Percentiles rank a stretch among this genome's conserved stretches.
Evolutionary conservation across 2,329 filamentous ascomycete genomes (phyloP).

Genomic region (Cadophora sp.): DNA sequence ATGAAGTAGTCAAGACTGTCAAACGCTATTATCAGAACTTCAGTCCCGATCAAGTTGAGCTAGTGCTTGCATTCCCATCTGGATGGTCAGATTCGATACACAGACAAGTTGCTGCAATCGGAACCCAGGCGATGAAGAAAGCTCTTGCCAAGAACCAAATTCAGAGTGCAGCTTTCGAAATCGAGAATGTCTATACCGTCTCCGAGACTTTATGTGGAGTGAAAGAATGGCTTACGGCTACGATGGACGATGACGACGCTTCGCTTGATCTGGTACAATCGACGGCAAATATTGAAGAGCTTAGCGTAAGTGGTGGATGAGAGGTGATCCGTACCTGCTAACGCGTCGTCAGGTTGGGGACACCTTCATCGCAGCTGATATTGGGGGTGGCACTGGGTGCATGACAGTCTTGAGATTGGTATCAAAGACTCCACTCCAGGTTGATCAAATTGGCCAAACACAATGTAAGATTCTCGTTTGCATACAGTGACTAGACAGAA

Average conservation of each 20-base stretch:
- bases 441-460: slow-evolving; percentile 15
- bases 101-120: slow-evolving; percentile 23
- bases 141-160: slow-evolving; percentile 18
- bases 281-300: slow-evolving; percentile 12
- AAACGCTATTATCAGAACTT: not conserved
- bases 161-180: slow-evolving; percentile 21
- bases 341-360: slow-evolving; percentile 21
- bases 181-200: slow-evolving; percentile 31
- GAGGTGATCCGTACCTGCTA: not conserved
- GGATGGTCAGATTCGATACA: slow-evolving; percentile 29
- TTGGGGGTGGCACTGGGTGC: slow-evolving; percentile 29
- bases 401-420: slow-evolving; percentile 23
- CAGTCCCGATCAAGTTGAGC: slow-evolving; percentile 17
- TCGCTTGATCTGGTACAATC: slow-evolving; percentile 8
- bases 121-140: slow-evolving; percentile 19
- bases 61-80: slow-evolving; percentile 30
- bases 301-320: slow-evolving; percentile 15
- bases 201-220: slow-evolving; percentile 29
- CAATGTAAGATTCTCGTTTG: not conserved
- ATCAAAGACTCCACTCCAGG: slow-evolving; percentile 22
- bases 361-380: slow-evolving; percentile 22
- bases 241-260: slow-evolving; percentile 4
- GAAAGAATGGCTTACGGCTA: slow-evolving; percentile 26
- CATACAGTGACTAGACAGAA: not conserved
- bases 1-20: slow-evolving; percentile 5